phyloP scores from a whole-genome alignment of 176 grass and related monocot genomes.

The Aegilops umbellulata region DNA sequence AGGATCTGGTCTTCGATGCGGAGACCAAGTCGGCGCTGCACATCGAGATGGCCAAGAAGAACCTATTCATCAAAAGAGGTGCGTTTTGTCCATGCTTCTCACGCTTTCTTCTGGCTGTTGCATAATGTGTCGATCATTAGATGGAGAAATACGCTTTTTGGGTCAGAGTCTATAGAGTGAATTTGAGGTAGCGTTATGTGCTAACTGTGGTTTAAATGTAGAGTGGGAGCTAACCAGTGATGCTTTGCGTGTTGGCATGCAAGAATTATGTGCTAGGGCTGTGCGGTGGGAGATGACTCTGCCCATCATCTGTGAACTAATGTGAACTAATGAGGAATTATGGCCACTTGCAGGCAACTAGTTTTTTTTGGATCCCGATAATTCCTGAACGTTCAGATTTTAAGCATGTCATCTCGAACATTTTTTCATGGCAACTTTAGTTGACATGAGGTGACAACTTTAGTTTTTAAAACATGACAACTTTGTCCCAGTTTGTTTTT shows the following conservation, averaged over 20 bases:
- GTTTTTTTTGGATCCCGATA: neutral
- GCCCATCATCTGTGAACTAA: neutral
- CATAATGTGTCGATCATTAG: neutral
- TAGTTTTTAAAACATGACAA: too few species aligned
- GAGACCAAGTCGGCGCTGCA: constrained; percentile 70
- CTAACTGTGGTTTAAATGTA: neutral
- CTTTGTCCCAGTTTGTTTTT: too few species aligned
- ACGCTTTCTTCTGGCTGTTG: neutral
- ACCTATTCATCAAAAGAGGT: constrained; percentile 98
- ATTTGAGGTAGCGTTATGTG: neutral
- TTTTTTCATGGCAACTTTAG: too few species aligned
- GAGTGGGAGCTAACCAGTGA: neutral
- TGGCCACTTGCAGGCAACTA: neutral
- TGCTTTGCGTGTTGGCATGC: neutral
- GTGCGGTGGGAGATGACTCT: neutral
- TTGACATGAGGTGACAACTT: too few species aligned
- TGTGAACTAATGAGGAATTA: neutral
- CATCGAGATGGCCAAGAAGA: constrained; percentile 99
- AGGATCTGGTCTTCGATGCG: constrained; percentile 85
- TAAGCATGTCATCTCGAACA: too few species aligned
- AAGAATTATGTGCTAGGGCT: neutral
- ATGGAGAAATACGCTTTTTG: neutral
- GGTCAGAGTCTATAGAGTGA: neutral
- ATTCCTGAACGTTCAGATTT: too few species aligned
- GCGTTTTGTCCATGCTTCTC: neutral